Base-by-base conservation (phyloP, 176 grass and related monocot genomes). In the Lolium rigidum region DNA sequence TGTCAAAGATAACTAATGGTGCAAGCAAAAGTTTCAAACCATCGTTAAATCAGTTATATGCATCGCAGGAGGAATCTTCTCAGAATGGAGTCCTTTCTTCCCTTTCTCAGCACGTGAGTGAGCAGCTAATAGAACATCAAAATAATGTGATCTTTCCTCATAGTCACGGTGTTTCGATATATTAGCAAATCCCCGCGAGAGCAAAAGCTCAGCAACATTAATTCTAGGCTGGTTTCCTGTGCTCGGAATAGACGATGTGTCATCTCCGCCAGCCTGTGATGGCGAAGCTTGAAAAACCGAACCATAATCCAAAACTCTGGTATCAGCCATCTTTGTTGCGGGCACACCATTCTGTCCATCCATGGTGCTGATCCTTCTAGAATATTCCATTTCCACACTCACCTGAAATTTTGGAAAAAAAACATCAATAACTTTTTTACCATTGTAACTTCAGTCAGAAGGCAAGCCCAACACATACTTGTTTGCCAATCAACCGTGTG, bases 131-230 rank as follows among this genome's bases (percentile, higher is more conserved):
- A 99, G 83, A 81, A 89, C 88, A 89, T 99, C 97, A 78, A 88
- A 99, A 77, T 99, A 90, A 76, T 95, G 95, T 13, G 97, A 99
- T 21, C 97, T 89, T 80, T 99, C 97, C 67, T 99, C 97, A 8
- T 96, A 99, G 62, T 99, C 97, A 17, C 97, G 90, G 77, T 96
- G 97, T 82, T 91, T 99, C 18, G 95, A 88, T 74, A 86, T 90
- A 61, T 55, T 84, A 58, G 88, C 97, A 76, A 99, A 96, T 13
- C 97, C 97, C 69, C 94, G 82, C 52, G 90, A 90, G 62, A 99
- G 92, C 74, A 99, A 71, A 88, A 96, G 86, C 37, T 99, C 97
- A 60, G 90, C 97, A 62, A 99, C 14, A 91, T 99, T 99, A 73
- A 90, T 82, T 66, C 87, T 92, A 52, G 73, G 76, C 12, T 79